Evolutionary conservation across 768 basidiomycete genomes (phyloP), one percentile per base, ranked within the genome.

Genomic region (Hypsizygus marmoreus): DNA sequence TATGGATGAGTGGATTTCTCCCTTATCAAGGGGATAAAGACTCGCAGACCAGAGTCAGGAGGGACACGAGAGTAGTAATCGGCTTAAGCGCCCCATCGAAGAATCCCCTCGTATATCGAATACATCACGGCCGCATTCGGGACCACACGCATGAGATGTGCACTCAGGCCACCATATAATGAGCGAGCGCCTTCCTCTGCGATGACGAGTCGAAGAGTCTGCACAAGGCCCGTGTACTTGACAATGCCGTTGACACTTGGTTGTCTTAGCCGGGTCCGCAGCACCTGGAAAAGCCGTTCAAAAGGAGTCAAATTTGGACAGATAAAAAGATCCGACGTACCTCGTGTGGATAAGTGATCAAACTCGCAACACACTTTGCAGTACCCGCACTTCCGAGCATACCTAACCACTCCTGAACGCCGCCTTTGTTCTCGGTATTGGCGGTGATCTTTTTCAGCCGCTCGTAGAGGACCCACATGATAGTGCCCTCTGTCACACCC

Each of bases 281-380:
- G 67, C 2, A 97, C 92, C 91, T 93, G 42, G 22, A 14, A 5
- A 16, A 29, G 33, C n/a, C 12, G 10, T 20, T 29, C n/a, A n/a
- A n/a, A 28, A 17, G 24, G 37, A 23, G 40, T 41, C 29, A 58
- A 41, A 26, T 49, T 26, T 28, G 14, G 9, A 23, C 17, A 44
- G 37, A 33, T 1, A 44, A 16, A 34, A 10, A 37, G 40, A 29
- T 43, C 19, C 41, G 4, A 68, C 81, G 45, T 43, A 93, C 95
- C 78, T 99, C 95, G 57, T 99, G 97, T 33, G 97, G 97, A 72
- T 99, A 99, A 1, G 97, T 98, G 57, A 98, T 91, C 28, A 97
- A 67, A 56, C 86, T 93, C 0, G 97, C 97, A 11, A 97, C 82
- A 56, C 88, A 86, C 68, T 99, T 99, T 5, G 97, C 93, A 11